Evolutionary conservation across 2,329 filamentous ascomycete species (phyloP).

Genomic region (Phaeoacremonium minimum): DNA sequence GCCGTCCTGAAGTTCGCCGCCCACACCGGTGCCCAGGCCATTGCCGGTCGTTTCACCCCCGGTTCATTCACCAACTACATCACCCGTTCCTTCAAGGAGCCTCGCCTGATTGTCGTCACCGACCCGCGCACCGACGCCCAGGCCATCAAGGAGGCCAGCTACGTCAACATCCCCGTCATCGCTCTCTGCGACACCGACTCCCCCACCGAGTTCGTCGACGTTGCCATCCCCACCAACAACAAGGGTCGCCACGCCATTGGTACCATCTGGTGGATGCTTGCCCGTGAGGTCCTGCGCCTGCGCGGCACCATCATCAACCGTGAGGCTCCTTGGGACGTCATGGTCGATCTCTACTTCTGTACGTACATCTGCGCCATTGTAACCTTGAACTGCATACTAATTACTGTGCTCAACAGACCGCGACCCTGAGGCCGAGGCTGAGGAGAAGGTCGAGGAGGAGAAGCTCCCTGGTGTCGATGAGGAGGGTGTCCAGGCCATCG

Average conservation of each 20-base stretch:
- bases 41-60: constrained; percentile 99
- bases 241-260: constrained; percentile 99
- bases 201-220: constrained; percentile 98
- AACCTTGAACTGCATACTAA: too few relatives aligned
- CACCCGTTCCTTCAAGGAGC: constrained; percentile 99
- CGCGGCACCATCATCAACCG: constrained; percentile 94
- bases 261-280: constrained; percentile 98
- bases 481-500: constrained; percentile 73
- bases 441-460: constrained; percentile 94
- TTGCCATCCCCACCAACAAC: constrained; percentile 99
- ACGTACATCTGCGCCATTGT: constrained; percentile 31
- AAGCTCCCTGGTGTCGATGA: constrained; percentile 85
- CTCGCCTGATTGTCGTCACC: constrained; percentile 98
- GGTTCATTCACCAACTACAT: constrained; percentile 99
- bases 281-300: constrained; percentile 98
- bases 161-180: constrained; percentile 99
- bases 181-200: constrained; percentile 99
- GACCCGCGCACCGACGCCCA: constrained; percentile 99
- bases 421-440: constrained; percentile 98
- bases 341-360: constrained; percentile 99
- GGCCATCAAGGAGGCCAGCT: constrained; percentile 99
- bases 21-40: constrained; percentile 96
- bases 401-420: constrained; percentile 63
- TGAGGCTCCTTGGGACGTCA: constrained; percentile 97
- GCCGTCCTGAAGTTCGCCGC: constrained; percentile 99